These are phyloP conservation scores for Penicillium fuscoglaucum DNA, from an alignment of 2,329 filamentous ascomycete species.

Conservation along the genomic window DNA sequence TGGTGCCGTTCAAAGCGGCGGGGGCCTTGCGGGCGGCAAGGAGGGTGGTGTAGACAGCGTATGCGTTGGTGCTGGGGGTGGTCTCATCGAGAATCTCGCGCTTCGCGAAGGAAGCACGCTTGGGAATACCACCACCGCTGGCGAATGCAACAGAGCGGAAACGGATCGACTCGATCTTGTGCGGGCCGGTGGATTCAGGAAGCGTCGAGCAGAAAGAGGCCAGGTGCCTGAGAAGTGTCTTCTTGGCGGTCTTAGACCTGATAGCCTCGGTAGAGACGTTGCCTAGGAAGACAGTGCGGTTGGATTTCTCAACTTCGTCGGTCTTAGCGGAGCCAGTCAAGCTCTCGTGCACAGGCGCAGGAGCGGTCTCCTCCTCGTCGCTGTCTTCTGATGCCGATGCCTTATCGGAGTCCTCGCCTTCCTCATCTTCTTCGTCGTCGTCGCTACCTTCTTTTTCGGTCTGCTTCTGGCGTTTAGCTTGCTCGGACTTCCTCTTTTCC, in stretches of 20 bases:
- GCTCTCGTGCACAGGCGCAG: slow-evolving; percentile 43
- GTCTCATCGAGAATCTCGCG: slow-evolving; percentile 88
- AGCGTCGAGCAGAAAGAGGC: slow-evolving; percentile 67
- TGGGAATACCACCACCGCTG: slow-evolving; percentile 69
- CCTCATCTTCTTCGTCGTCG: slow-evolving; percentile 45
- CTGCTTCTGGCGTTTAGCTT: slow-evolving; percentile 42
- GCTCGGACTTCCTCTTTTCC: slow-evolving; percentile 35
- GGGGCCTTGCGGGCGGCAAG: slow-evolving; percentile 75
- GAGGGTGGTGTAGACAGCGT: slow-evolving; percentile 79
- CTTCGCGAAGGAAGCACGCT: slow-evolving; percentile 91
- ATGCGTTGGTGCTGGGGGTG: slow-evolving; percentile 90
- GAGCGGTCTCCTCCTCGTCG: slow-evolving; percentile 31
- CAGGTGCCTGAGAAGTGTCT: slow-evolving; percentile 73
- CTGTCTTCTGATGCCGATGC: slow-evolving; percentile 44
- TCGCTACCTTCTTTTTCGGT: slow-evolving; percentile 41
- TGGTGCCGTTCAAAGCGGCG: slow-evolving; percentile 75
- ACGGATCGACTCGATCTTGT: slow-evolving; percentile 84
- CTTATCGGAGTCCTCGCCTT: slow-evolving; percentile 55
- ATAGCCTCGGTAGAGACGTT: slow-evolving; percentile 86
- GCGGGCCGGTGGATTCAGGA: slow-evolving; percentile 52
- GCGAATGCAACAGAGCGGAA: slow-evolving; percentile 92
- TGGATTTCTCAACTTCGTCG: slow-evolving; percentile 75
- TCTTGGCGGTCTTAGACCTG: slow-evolving; percentile 77
- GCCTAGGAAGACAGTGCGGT: slow-evolving; percentile 86
- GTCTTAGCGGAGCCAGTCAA: slow-evolving; percentile 38